phyloP scores from a whole-genome alignment of 768 basidiomycete genomes.

The Auricularia sp. region DNA sequence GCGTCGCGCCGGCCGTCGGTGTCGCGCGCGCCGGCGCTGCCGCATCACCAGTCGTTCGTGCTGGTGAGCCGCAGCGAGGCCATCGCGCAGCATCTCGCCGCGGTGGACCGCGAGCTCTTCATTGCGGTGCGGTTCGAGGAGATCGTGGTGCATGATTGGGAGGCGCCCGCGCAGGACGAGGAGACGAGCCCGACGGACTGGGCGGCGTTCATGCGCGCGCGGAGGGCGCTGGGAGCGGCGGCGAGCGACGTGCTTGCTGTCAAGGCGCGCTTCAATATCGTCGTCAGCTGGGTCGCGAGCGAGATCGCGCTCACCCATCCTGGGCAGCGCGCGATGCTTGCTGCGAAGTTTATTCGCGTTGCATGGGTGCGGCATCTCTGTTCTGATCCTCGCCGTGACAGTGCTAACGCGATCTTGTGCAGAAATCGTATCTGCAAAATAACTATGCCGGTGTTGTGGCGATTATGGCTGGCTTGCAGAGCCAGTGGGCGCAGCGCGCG shows the following conservation, averaged over 20 bases:
- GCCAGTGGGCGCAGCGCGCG: slow-evolving; percentile 54
- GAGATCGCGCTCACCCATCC: slow-evolving; percentile 74
- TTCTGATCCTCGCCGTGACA: neutral
- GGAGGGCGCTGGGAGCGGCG: slow-evolving; percentile 44
- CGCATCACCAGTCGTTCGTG: slow-evolving; percentile 66
- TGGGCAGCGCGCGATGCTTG: slow-evolving; percentile 50
- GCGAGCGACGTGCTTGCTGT: slow-evolving; percentile 51
- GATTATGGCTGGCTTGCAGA: slow-evolving; percentile 66
- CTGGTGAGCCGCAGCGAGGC: slow-evolving; percentile 48
- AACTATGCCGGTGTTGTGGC: slow-evolving; percentile 76
- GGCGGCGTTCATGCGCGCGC: slow-evolving; percentile 62
- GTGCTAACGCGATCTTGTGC: slow-evolving; percentile 5
- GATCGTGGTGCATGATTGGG: slow-evolving; percentile 62
- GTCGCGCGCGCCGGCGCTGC: slow-evolving; percentile 20
- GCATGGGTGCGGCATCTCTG: slow-evolving; percentile 55
- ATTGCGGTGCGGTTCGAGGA: slow-evolving; percentile 82
- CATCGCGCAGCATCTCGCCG: slow-evolving; percentile 69
- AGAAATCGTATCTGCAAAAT: slow-evolving; percentile 74
- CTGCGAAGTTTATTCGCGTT: slow-evolving; percentile 73
- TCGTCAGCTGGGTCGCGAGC: slow-evolving; percentile 68
- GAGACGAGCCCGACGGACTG: slow-evolving; percentile 66
- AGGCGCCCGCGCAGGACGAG: slow-evolving; percentile 40
- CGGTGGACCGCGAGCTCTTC: slow-evolving; percentile 84
- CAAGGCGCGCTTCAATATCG: slow-evolving; percentile 74
- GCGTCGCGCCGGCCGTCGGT: slow-evolving; percentile 10